Conservation (phyloP, 2,329 filamentous ascomycete species). For the Cucurbitaria berberidis region DNA sequence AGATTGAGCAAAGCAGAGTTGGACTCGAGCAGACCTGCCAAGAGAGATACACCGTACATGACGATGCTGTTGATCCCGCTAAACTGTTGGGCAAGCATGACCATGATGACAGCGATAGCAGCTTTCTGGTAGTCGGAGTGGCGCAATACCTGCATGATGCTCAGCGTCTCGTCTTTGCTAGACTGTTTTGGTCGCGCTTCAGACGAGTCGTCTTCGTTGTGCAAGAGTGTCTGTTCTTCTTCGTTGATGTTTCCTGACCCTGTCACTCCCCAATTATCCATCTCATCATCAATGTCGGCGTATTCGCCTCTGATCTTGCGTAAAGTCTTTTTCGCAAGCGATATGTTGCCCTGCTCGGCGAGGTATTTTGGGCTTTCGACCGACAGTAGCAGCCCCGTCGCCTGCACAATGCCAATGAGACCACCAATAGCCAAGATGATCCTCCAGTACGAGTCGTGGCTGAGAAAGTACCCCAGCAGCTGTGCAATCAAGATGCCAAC, state of each 20-base stretch:
- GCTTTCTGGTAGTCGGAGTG: constrained; percentile 77
- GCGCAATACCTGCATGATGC: constrained; percentile 63
- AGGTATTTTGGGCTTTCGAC: constrained; percentile 91
- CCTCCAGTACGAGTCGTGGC: constrained; percentile 79
- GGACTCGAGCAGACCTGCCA: constrained; percentile 79
- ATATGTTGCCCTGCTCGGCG: constrained; percentile 67
- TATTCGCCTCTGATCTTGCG: constrained; percentile 75
- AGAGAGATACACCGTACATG: constrained; percentile 95
- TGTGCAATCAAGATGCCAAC: constrained; percentile 86
- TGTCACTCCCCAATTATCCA: constrained; percentile 57
- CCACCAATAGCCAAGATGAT: constrained; percentile 79
- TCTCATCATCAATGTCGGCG: constrained; percentile 75
- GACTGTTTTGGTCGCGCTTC: constrained; percentile 31
- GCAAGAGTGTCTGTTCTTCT: constrained; percentile 76
- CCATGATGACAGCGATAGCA: constrained; percentile 85
- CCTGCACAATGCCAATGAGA: constrained; percentile 70
- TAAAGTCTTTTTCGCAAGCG: constrained; percentile 69
- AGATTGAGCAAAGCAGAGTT: constrained; percentile 86
- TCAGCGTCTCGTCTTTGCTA: constrained; percentile 46
- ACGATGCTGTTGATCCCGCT: constrained; percentile 94
- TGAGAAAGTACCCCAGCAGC: constrained; percentile 84
- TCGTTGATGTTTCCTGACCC: constrained; percentile 41
- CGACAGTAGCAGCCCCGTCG: constrained; percentile 69
- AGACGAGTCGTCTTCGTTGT: constrained; percentile 43
- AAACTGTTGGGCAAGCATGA: constrained; percentile 93